Conservation (phyloP, 208 protist genomes). For the Trypanosoma grayi region DNA sequence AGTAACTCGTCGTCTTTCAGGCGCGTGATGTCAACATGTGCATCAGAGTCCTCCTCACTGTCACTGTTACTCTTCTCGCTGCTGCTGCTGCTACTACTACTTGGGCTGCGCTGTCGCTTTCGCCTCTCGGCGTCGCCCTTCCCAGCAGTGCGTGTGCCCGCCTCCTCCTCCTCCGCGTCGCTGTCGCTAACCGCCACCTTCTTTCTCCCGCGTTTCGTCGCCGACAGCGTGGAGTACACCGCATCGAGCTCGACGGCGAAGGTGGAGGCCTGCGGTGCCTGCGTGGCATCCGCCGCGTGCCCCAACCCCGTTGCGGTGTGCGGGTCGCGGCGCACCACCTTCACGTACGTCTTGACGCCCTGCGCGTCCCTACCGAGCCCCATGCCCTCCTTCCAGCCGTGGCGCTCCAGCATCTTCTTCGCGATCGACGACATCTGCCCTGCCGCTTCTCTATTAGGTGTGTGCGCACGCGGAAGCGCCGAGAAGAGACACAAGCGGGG, state of each 20-base stretch:
- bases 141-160: not conserved
- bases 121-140: not conserved
- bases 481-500: not conserved
- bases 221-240: conserved; percentile 33
- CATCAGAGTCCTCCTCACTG: conserved; percentile 4
- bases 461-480: not conserved
- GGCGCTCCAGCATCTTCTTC: conserved; percentile 80
- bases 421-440: conserved; percentile 59
- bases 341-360: conserved; percentile 72
- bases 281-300: conserved; percentile 56
- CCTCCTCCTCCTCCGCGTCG: not conserved
- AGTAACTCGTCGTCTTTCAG: conserved; percentile 75
- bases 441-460: conserved; percentile 1
- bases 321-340: conserved; percentile 72
- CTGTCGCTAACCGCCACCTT: not conserved
- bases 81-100: conserved; percentile 14
- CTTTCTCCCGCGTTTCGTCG: not conserved
- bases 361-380: conserved; percentile 72
- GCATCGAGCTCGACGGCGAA: conserved; percentile 68
- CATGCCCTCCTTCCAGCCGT: conserved; percentile 84
- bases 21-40: conserved; percentile 33
- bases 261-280: conserved; percentile 39
- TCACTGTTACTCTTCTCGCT: conserved; percentile 18
- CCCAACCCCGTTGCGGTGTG: conserved; percentile 66
- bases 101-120: not conserved